These are phyloP conservation scores for Platanthera guangdongensis DNA, from an alignment of 106 monocot species.

Conservation along the genomic window DNA sequence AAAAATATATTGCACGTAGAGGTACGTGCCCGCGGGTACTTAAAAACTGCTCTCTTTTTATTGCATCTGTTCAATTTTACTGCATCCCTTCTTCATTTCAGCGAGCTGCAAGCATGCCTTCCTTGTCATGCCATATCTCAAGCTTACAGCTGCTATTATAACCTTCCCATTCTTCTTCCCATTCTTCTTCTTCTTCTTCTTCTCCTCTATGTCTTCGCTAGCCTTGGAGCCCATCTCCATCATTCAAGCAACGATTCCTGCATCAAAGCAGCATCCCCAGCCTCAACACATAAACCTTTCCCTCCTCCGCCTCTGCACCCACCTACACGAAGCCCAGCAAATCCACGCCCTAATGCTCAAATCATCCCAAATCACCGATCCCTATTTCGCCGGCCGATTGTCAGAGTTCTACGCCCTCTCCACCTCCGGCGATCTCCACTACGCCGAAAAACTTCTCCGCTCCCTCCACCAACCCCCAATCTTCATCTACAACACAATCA, in stretches of 20 bases:
- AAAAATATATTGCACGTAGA: too few relatives aligned
- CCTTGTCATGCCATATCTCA: too few relatives aligned
- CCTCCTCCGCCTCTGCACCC: constrained; percentile 44
- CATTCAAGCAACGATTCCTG: background rate
- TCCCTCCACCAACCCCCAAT: constrained; percentile 22
- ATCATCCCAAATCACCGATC: constrained; percentile 36
- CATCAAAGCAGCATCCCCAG: background rate
- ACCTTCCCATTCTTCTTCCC: too few relatives aligned
- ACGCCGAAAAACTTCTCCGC: constrained; percentile 28
- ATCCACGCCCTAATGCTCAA: constrained; percentile 57
- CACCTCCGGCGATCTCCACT: constrained; percentile 9
- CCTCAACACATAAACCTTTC: constrained; percentile 21
- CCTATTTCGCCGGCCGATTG: constrained; percentile 56
- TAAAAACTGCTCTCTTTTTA: too few relatives aligned
- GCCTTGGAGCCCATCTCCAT: background rate
- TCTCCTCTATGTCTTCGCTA: background rate
- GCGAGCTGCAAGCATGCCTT: too few relatives aligned
- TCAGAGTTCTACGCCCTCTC: constrained; percentile 55
- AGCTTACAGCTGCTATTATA: too few relatives aligned
- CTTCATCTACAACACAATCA: constrained; percentile 47
- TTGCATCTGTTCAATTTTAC: too few relatives aligned
- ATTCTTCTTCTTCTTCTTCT: too few relatives aligned
- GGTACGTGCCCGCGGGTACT: too few relatives aligned
- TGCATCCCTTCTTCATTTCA: too few relatives aligned
- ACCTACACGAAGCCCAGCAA: constrained; percentile 47